Percentiles rank a stretch among this genome's conserved stretches.
These are phyloP conservation scores for Sphaerulina populicola DNA, from an alignment of 2,329 filamentous ascomycete genomes.

Conservation along the genomic window DNA sequence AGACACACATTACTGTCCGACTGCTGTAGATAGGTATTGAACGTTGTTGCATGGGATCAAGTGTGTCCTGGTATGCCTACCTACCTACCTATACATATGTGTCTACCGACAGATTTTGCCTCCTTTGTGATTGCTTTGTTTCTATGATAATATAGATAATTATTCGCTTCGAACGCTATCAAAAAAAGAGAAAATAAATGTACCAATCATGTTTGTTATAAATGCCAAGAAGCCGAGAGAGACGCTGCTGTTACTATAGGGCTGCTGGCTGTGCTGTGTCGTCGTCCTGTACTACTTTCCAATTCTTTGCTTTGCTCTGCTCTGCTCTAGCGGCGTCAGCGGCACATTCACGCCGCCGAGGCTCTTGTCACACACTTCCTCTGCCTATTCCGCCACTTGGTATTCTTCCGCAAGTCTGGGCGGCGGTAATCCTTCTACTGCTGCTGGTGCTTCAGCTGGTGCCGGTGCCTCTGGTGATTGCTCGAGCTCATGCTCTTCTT, in stretches of 20 bases:
- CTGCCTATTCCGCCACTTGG: not conserved
- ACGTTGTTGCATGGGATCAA: too few relatives aligned
- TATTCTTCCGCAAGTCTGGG: not conserved
- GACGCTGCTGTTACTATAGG: not conserved
- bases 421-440: not conserved
- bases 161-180: conserved; percentile 7
- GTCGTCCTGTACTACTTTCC: not conserved
- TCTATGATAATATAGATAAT: not conserved
- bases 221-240: not conserved
- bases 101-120: too few relatives aligned
- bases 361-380: not conserved
- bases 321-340: not conserved
- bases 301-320: not conserved
- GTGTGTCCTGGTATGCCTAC: too few relatives aligned
- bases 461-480: not conserved
- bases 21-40: too few relatives aligned
- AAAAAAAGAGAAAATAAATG: too few relatives aligned
- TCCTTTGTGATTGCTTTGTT: too few relatives aligned
- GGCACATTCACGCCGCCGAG: not conserved
- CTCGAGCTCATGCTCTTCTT: not conserved
- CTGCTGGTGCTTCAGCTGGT: not conserved
- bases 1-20: too few relatives aligned
- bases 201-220: too few relatives aligned
- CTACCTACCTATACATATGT: too few relatives aligned
- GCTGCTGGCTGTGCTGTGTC: not conserved